phyloP scores from a whole-genome alignment of 331 rosid genomes.

The Rhamnella rubrinervis region DNA sequence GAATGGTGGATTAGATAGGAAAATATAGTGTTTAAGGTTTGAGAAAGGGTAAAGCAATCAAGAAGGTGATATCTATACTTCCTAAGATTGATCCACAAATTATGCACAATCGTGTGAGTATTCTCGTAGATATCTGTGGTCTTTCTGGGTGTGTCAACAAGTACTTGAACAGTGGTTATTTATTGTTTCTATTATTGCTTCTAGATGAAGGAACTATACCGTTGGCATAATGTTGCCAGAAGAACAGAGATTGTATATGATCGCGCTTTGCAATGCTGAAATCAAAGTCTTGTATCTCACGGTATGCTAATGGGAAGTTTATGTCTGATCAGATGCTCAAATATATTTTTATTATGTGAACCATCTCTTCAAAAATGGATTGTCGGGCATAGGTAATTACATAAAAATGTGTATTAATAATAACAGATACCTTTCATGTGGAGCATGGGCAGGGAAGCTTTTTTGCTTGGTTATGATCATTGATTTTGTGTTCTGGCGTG shows the following conservation, averaged over 20 bases:
- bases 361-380: neutral
- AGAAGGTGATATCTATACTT: slow-evolving; percentile 58
- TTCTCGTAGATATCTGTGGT: neutral
- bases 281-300: slow-evolving; percentile 60
- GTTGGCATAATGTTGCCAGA: slow-evolving; percentile 85
- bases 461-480: slow-evolving; percentile 86
- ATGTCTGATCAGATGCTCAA: neutral
- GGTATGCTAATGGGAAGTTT: slow-evolving; percentile 43
- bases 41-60: slow-evolving; percentile 35
- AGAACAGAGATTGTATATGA: slow-evolving; percentile 80
- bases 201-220: slow-evolving; percentile 67
- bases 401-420: too few relatives aligned
- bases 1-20: too few relatives aligned
- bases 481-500: slow-evolving; percentile 72
- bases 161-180: slow-evolving; percentile 14
- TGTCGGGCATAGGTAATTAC: too few relatives aligned
- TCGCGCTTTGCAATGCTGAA: slow-evolving; percentile 60
- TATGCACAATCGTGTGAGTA: slow-evolving; percentile 57
- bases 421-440: slow-evolving; percentile 69
- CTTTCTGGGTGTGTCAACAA: slow-evolving; percentile 1
- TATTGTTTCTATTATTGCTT: slow-evolving; percentile 6
- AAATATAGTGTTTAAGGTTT: too few relatives aligned
- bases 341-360: neutral
- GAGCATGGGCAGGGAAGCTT: slow-evolving; percentile 85
- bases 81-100: slow-evolving; percentile 47